Base-by-base conservation (phyloP, 768 basidiomycete species). In the Atractiella rhizophila region DNA sequence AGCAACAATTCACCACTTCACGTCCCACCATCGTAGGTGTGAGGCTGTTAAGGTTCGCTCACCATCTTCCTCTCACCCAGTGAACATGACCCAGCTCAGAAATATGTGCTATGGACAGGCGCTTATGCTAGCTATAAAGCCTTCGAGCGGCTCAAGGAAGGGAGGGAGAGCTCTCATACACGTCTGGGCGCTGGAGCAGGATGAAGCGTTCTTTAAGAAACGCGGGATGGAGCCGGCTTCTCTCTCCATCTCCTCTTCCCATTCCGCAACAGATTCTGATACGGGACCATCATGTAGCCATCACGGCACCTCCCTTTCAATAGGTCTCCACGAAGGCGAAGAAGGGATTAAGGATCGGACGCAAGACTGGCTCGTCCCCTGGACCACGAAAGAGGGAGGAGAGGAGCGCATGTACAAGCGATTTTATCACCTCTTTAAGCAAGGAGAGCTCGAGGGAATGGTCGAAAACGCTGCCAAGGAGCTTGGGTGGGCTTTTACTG, bases 111-210 rank as follows among this genome's bases (percentile, higher is more conserved):
- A 49, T 41, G 37, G 19, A 32, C 37, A 80, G 74, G 64, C 68
- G 39, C 62, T 81, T 15, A 55, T 82, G 18, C 64, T 70, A 49
- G 63, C 31, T 16, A 31, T 25, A 3, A 9, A 28, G n/a, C 15
- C 21, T 18, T n/a, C n/a, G n/a, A n/a, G n/a, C n/a, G n/a, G n/a
- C n/a, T n/a, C n/a, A n/a, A n/a, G n/a, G n/a, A n/a, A n/a, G n/a
- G n/a, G 72, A 78, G 48, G 81, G 83, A 8, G 73, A 81, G 9
- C 61, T 82, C 29, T 98, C 40, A 74, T 96, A 47, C 91, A 91
- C 50, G 91, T 96, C 26, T 98, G 91, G 91, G 85, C 88, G 1
- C 68, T 77, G 45, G 83, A 94, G 51, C 91, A 98, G 61, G 81
- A 88, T 43, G 44, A 41, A 2, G 26, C 32, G 0, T 39, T 46